A percentile compares a stretch with the other conserved stretches of the same genome.
Evolutionary conservation across 2,329 filamentous ascomycete genomes (phyloP).

Genomic region (Colletotrichum shisoi): DNA sequence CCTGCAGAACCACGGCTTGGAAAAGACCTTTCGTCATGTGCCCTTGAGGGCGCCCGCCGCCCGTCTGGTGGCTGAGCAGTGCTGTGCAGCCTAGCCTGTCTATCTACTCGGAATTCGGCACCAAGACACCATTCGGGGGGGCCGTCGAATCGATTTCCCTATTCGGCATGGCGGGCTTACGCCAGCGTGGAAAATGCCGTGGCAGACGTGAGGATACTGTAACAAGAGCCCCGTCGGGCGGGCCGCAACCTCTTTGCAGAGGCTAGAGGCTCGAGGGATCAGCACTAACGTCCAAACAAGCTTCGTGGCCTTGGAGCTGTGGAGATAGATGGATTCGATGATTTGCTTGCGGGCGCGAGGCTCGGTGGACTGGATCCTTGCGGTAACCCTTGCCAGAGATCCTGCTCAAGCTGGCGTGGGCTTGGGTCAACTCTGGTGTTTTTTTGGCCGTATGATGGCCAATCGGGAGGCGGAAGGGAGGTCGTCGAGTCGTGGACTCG

Average conservation of each 20-base stretch:
- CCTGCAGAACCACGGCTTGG: background rate
- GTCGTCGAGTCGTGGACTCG: background rate
- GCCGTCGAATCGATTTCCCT: slow-evolving; percentile 6
- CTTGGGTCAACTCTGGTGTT: background rate
- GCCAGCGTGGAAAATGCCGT: slow-evolving; percentile 9
- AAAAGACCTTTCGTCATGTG: slow-evolving; percentile 2
- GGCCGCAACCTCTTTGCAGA: background rate
- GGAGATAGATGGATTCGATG: too few species aligned
- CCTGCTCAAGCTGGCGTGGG: background rate
- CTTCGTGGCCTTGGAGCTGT: slow-evolving; percentile 13
- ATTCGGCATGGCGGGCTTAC: background rate
- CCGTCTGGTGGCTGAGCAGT: background rate
- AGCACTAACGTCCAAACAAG: slow-evolving; percentile 34
- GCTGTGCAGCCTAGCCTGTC: too few species aligned
- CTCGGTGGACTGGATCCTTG: too few species aligned
- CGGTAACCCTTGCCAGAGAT: too few species aligned
- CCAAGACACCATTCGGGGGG: background rate
- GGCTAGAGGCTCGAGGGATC: background rate
- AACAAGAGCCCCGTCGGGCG: background rate
- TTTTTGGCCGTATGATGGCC: background rate
- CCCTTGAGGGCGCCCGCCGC: background rate
- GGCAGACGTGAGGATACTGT: background rate
- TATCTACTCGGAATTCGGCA: background rate
- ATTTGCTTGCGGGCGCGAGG: background rate
- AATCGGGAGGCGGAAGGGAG: background rate